Percentiles rank a stretch among this genome's conserved stretches.
Conservation (phyloP, 2,329 filamentous ascomycete genomes). For the Dactylellina haptotyla region DNA sequence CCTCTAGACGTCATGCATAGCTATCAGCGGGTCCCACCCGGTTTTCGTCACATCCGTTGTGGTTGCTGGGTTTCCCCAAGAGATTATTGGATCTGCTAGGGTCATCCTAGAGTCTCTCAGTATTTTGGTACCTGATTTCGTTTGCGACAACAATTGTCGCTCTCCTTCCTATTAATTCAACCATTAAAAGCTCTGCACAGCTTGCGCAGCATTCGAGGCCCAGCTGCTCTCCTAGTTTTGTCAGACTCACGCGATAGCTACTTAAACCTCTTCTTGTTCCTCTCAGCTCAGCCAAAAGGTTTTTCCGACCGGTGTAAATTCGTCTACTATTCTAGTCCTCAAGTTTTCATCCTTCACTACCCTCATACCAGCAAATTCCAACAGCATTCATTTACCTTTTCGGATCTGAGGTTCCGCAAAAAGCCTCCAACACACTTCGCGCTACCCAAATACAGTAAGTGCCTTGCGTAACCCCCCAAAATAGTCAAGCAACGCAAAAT, state of each 20-base stretch:
- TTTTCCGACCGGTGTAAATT: conserved; percentile 21
- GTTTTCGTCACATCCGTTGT: conserved; percentile 16
- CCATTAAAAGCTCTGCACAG: conserved; percentile 28
- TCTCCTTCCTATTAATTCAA: conserved; percentile 31
- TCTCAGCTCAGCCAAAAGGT: neutral
- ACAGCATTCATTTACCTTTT: too few species aligned
- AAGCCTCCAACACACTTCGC: conserved; percentile 7
- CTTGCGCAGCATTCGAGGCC: neutral
- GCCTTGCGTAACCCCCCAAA: conserved; percentile 43
- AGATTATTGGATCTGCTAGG: too few species aligned
- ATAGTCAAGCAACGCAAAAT: conserved; percentile 47
- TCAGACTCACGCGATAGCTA: neutral
- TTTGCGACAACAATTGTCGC: conserved; percentile 30
- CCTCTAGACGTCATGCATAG: conserved; percentile 41
- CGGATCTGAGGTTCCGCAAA: conserved; percentile 22
- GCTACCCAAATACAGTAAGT: conserved; percentile 41
- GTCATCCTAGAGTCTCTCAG: neutral
- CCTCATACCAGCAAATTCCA: conserved; percentile 1
- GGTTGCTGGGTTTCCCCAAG: conserved; percentile 14
- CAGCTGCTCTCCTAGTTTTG: neutral
- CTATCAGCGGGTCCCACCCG: conserved; percentile 28
- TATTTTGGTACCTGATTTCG: conserved; percentile 33
- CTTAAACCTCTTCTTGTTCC: conserved; percentile 30
- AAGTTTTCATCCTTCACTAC: conserved; percentile 1
- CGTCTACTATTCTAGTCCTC: conserved; percentile 2